These are phyloP conservation scores for Neofusicoccum parvum DNA, from an alignment of 2,329 filamentous ascomycete species.

Conservation along the genomic window DNA sequence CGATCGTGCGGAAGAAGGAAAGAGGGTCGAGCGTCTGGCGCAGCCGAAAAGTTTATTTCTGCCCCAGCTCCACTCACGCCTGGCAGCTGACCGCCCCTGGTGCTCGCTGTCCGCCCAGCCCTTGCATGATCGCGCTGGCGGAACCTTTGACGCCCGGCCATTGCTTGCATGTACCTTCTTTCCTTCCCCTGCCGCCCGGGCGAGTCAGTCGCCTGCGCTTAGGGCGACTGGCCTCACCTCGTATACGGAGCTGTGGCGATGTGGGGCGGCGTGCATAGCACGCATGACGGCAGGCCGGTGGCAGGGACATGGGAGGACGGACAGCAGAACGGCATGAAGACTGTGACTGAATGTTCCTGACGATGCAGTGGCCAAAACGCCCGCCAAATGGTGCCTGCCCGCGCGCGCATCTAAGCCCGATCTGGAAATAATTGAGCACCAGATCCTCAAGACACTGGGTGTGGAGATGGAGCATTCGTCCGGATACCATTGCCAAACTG, in stretches of 20 bases:
- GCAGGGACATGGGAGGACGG: too few relatives aligned
- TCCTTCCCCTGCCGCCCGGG: not conserved
- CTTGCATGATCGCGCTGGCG: not conserved
- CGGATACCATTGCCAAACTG: not conserved
- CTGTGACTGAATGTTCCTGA: too few relatives aligned
- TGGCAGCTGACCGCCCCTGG: not conserved
- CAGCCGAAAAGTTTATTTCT: constrained; percentile 1
- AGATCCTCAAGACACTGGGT: too few relatives aligned
- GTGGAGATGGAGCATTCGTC: not conserved
- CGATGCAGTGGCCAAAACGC: too few relatives aligned
- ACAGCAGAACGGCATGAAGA: too few relatives aligned
- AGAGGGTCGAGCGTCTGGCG: not conserved
- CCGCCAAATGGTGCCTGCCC: too few relatives aligned
- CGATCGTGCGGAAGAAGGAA: not conserved
- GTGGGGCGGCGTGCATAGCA: not conserved
- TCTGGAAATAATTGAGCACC: too few relatives aligned
- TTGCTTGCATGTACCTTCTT: not conserved
- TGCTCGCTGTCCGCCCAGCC: not conserved
- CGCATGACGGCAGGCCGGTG: not conserved
- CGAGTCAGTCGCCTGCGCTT: not conserved
- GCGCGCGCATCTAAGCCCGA: too few relatives aligned
- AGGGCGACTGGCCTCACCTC: not conserved
- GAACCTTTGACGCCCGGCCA: not conserved
- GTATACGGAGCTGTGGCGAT: not conserved
- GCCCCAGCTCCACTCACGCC: not conserved